Evolutionary conservation across 345 rosid genomes (phyloP).

Genomic region (Populus nigra): DNA sequence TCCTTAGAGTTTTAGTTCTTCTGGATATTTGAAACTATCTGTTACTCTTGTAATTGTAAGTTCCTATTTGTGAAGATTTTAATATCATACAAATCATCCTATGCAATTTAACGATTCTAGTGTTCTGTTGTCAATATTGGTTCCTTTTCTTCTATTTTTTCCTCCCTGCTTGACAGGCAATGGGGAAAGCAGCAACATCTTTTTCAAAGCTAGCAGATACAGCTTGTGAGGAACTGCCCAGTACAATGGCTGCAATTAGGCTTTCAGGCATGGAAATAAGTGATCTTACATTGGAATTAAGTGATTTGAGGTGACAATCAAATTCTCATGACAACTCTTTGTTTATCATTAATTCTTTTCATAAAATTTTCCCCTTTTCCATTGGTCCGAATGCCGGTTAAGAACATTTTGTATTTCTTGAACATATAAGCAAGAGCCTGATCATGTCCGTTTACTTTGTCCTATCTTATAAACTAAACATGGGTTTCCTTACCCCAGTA

Average conservation of each 20-base stretch:
- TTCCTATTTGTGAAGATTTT: background rate
- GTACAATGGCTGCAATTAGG: slow-evolving; percentile 91
- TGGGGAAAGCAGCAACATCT: slow-evolving; percentile 85
- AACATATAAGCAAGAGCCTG: background rate
- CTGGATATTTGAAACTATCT: background rate
- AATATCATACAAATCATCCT: background rate
- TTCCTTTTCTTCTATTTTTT: background rate
- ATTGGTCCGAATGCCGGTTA: background rate
- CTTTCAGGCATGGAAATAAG: slow-evolving; percentile 98
- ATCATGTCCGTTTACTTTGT: background rate
- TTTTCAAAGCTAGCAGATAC: slow-evolving; percentile 85
- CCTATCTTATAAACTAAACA: background rate
- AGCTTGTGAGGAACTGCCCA: slow-evolving; percentile 90
- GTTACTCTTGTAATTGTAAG: background rate
- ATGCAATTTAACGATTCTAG: background rate
- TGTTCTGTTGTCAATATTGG: background rate
- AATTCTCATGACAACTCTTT: background rate
- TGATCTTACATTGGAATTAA: slow-evolving; percentile 87
- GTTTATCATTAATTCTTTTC: background rate
- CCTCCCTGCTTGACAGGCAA: slow-evolving; percentile 45
- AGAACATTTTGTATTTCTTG: background rate
- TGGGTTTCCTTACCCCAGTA: background rate
- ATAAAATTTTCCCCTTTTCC: background rate
- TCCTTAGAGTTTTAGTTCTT: background rate
- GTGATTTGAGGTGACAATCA: slow-evolving; percentile 69